Percentiles rank a stretch among this genome's conserved stretches.
These are phyloP conservation scores for Drechslerella stenobrocha DNA, from an alignment of 2,329 filamentous ascomycete genomes.

Conservation along the genomic window DNA sequence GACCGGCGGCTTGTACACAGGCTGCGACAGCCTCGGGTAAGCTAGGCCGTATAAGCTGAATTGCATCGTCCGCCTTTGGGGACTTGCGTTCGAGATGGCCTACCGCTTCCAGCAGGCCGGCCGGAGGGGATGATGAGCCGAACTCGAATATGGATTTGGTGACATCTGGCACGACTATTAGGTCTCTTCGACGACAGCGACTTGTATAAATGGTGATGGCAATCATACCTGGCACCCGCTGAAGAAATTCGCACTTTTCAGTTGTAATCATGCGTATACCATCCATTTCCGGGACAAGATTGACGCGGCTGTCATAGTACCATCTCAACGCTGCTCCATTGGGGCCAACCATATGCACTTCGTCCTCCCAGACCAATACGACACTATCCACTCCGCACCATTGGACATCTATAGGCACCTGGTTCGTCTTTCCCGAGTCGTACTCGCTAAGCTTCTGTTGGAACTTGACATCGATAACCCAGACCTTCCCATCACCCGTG, in stretches of 20 bases:
- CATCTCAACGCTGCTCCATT: conserved; percentile 75
- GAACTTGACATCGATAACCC: conserved; percentile 94
- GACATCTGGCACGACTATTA: conserved; percentile 61
- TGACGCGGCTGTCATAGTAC: conserved; percentile 88
- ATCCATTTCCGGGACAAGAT: conserved; percentile 83
- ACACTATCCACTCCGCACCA: conserved; percentile 97
- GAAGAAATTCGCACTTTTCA: conserved; percentile 95
- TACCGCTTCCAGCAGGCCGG: conserved; percentile 89
- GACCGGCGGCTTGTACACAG: conserved; percentile 88
- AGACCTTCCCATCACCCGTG: conserved; percentile 78
- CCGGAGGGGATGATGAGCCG: conserved; percentile 83
- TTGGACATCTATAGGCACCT: conserved; percentile 83
- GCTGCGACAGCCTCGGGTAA: conserved; percentile 91
- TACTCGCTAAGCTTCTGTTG: conserved; percentile 90
- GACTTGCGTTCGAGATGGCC: conserved; percentile 90
- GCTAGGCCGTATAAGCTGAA: conserved; percentile 85
- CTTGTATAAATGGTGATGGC: conserved; percentile 17
- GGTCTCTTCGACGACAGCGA: neutral
- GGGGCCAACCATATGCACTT: conserved; percentile 89
- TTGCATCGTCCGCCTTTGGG: conserved; percentile 95
- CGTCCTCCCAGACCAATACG: conserved; percentile 94
- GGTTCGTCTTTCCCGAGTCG: conserved; percentile 71
- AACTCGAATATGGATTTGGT: conserved; percentile 87
- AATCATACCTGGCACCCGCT: conserved; percentile 72
- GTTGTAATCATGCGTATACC: conserved; percentile 90